These are phyloP conservation scores for Neonectria ditissima DNA, from an alignment of 2,329 filamentous ascomycete species.

Conservation along the genomic window DNA sequence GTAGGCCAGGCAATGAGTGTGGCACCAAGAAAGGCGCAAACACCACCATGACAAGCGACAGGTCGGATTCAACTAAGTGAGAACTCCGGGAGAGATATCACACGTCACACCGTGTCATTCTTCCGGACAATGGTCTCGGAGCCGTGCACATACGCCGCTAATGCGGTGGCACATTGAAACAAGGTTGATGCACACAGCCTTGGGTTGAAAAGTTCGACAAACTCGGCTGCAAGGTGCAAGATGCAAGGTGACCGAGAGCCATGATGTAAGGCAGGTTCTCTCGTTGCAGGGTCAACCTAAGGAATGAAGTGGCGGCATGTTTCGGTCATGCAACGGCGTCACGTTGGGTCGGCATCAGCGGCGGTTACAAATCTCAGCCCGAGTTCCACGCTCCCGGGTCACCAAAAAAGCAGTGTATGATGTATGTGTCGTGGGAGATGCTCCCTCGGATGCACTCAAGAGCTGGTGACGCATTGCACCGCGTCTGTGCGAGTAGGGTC, in stretches of 20 bases:
- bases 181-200: background rate
- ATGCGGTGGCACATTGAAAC: constrained; percentile 7
- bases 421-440: background rate
- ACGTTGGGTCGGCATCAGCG: constrained; percentile 12
- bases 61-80: background rate
- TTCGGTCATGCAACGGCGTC: background rate
- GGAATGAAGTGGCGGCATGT: background rate
- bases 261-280: background rate
- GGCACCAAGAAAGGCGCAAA: background rate
- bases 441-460: background rate
- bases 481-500: background rate
- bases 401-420: background rate
- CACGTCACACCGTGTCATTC: background rate
- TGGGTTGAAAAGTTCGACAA: background rate
- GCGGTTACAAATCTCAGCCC: constrained; percentile 5
- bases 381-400: constrained; percentile 15
- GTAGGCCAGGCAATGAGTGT: background rate
- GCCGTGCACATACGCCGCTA: constrained; percentile 4
- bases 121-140: background rate
- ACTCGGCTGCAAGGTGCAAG: background rate
- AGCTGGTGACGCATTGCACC: background rate
- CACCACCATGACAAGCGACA: background rate
- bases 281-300: background rate
- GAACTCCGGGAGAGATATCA: background rate
- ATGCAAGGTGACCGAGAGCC: too few relatives aligned